Base-by-base conservation (phyloP, 1,139 yeast genomes). In the Suhomyces atakaporum region DNA sequence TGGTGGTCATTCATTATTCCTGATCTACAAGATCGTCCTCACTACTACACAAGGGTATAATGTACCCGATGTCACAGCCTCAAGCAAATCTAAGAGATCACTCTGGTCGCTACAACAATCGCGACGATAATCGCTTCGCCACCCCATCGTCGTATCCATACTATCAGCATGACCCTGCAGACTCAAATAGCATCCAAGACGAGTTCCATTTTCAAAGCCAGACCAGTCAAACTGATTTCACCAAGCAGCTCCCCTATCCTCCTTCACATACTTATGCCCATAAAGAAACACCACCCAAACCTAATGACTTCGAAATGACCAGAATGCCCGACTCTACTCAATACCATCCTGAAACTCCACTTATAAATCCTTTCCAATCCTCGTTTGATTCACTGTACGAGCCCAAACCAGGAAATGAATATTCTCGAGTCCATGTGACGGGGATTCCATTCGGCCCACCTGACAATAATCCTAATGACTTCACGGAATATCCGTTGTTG, bases 281-380 rank as follows among this genome's bases (percentile, higher is more conserved):
- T n/a, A 31, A 34, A 16, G 27, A 29, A 6, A 20, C 25, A 33
- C 42, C 39, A 8, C 27, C 29, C 8, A 25, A 22, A 7, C 42
- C 39, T 13, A 29, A 32, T 12, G 37, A 35, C n/a, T 35, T 32
- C 26, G 42, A 39, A 18, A 35, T 38, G 38, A 13, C 28, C 13
- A 27, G 9, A 5, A 13, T 33, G n/a, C 25, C 7, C 16, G 29
- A 31, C 8, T 14, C 24, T 8, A 13, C 18, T 22, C 29, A 25
- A 7, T 16, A 27, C 22, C 35, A 31, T 16, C 22, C 34, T 15
- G 28, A 34, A 8, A 29, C 33, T n/a, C 39, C 40, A 13, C 38
- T 32, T 18, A 39, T 33, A 29, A 35, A 40, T 27, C 44, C 44
- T 2, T 40, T 40, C 21, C 28, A 26, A 3, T 30, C 44, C 12